A percentile compares a stretch with the other conserved stretches of the same genome.
Conservation (phyloP, 495 filamentous ascomycete species). For the Paragyromitra xinjiangensis region DNA sequence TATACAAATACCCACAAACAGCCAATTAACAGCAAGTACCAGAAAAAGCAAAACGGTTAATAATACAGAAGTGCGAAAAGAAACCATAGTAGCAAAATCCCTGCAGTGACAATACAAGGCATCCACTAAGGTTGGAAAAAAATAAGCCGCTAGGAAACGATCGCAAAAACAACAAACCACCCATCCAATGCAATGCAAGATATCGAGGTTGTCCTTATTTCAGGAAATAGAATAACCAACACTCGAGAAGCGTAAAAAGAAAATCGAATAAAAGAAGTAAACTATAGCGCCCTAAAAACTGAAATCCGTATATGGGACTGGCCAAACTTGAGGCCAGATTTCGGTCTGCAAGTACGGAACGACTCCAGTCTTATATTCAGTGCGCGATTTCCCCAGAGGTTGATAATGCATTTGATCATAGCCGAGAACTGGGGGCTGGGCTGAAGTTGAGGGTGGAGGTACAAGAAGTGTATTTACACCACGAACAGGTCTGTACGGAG, state of each 20-base stretch:
- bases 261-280: constrained; percentile 16
- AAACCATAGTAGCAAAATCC: constrained; percentile 32
- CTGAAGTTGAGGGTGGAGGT: constrained; percentile 81
- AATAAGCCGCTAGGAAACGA: constrained; percentile 35
- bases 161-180: constrained; percentile 41
- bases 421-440: constrained; percentile 74
- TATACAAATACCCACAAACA: constrained; percentile 42
- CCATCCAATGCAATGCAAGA: constrained; percentile 53
- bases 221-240: constrained; percentile 45
- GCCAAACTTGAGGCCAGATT: constrained; percentile 56
- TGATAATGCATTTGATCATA: constrained; percentile 96
- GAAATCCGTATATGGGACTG: constrained; percentile 37
- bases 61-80: constrained; percentile 41
- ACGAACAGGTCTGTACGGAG: constrained; percentile 91
- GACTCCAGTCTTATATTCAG: constrained; percentile 80
- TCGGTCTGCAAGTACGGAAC: constrained; percentile 73
- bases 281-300: constrained; percentile 23
- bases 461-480: constrained; percentile 87
- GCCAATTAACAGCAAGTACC: constrained; percentile 31
- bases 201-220: constrained; percentile 41
- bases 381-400: constrained; percentile 76
- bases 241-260: constrained; percentile 34
- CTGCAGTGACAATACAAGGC: constrained; percentile 32
- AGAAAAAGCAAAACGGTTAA: constrained; percentile 43
- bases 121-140: constrained; percentile 40